Base-by-base conservation (phyloP, 164 flowering plant genomes). In the Berberis vulgaris region DNA sequence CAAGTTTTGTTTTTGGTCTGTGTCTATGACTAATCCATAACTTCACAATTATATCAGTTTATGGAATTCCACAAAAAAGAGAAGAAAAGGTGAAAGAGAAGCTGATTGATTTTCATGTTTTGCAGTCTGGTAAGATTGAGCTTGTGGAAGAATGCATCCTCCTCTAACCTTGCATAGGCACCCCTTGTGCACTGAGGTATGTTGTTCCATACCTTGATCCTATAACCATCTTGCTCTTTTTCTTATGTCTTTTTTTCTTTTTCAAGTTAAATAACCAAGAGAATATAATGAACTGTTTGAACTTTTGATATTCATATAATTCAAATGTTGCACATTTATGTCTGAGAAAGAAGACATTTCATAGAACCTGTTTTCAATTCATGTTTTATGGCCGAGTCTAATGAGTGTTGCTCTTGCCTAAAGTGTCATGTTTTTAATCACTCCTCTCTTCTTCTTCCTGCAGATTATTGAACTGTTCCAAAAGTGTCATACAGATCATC, bases 391-490 rank as follows among this genome's bases (percentile, higher is more conserved):
- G 10, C 44, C 1, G 5, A 50, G 4, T 5, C 64, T 42, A 38
- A 41, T 11, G 7, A 39, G 13, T 45, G 11, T 55, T n/a, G 40
- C 39, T 55, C 41, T n/a, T 2, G 41, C 7, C 41, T 5, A 5
- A 55, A 55, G 10, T 5, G 60, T 53, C 6, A 12, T 10, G 12
- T 2, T 45, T 49, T 40, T 9, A 40, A 9, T 42, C 4, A 8
- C 7, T 40, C 53, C 52, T 45, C 64, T 39, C 13, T 42, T 69
- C 6, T 66, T 55, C 57, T 39, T 49, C 7, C 1, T 72, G 64
- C 77, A 95, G 97, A 83, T 91, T n/a, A 95, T 95, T 66, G 92
- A 89, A 71, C 61, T 74, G 72, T 91, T 95, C 69, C 94, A 87
- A 66, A 86, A 86, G 77, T 91, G 97, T 79, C 99, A 89, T 73